Conservation (phyloP, 192 early-diverging fungal species). For the Chytriomyces hyalinus region DNA sequence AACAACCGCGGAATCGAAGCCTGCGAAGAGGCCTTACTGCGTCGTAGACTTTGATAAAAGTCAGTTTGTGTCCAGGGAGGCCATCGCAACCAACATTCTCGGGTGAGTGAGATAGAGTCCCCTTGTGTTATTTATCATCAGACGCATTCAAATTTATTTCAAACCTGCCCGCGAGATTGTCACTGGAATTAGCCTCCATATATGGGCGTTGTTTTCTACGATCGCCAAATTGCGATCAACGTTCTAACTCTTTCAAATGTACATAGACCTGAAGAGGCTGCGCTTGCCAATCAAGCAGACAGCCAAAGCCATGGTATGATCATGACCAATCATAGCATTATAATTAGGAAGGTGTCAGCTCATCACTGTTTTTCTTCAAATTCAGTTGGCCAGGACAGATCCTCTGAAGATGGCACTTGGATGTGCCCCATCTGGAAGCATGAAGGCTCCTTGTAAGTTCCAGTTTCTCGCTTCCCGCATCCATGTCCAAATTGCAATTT, state of each 20-base stretch:
- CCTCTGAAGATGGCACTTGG: conserved; percentile 3
- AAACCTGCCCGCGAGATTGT: no score
- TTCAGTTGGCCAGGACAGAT: not conserved
- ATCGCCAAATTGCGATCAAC: not conserved
- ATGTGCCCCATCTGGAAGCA: conserved; percentile 56
- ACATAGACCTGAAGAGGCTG: conserved; percentile 26
- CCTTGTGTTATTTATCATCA: no score
- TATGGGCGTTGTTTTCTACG: conserved; percentile 16
- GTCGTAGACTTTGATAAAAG: conserved; percentile 66
- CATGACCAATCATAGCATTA: not conserved
- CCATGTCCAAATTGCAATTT: conserved; percentile 19
- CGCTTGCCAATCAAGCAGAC: conserved; percentile 15
- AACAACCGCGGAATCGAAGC: conserved; percentile 23
- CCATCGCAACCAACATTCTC: conserved; percentile 23
- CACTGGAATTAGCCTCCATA: not conserved
- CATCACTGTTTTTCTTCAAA: not conserved
- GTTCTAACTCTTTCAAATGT: not conserved
- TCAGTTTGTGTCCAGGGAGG: conserved; percentile 60
- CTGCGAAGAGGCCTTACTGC: conserved; percentile 48
- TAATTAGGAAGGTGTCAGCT: not conserved
- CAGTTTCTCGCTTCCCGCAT: conserved; percentile 28
- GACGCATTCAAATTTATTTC: no score
- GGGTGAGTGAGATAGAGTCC: conserved; percentile 4
- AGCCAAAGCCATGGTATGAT: conserved; percentile 6
- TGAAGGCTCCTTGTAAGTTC: conserved; percentile 61